Evolutionary conservation across 2,329 filamentous ascomycete genomes (phyloP).

Genomic region (Colletotrichum incanum): DNA sequence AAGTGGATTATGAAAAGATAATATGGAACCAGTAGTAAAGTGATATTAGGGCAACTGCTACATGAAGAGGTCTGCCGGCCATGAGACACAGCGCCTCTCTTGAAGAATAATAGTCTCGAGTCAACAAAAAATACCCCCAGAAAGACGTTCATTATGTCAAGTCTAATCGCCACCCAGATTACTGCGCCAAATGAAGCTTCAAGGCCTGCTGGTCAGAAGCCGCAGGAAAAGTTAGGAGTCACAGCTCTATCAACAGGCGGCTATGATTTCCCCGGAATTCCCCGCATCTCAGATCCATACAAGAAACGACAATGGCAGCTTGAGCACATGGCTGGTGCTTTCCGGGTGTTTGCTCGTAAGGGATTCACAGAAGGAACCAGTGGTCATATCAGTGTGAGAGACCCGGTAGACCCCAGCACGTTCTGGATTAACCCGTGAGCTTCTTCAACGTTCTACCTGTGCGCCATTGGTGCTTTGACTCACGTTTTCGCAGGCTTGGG

Average conservation of each 20-base stretch:
- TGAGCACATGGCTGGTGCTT: constrained; percentile 62
- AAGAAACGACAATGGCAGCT: constrained; percentile 54
- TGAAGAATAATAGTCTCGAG: too few species aligned
- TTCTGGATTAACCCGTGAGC: constrained; percentile 77
- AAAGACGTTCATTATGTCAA: not conserved
- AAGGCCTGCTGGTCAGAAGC: too few species aligned
- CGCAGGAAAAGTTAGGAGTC: constrained; percentile 7
- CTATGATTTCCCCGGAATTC: constrained; percentile 65
- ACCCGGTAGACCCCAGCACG: constrained; percentile 70
- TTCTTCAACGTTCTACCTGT: not conserved
- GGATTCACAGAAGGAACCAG: constrained; percentile 74
- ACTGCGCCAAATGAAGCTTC: not conserved
- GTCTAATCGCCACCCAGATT: not conserved
- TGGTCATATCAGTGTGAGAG: constrained; percentile 76
- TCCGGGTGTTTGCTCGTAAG: constrained; percentile 63
- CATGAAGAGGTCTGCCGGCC: too few species aligned
- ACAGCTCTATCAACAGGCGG: constrained; percentile 46
- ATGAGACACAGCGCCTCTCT: too few species aligned
- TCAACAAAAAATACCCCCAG: too few species aligned
- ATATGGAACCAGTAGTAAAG: too few species aligned
- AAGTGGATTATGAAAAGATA: too few species aligned
- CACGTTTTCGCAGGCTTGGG: constrained; percentile 56
- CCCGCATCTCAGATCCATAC: constrained; percentile 63
- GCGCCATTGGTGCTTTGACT: not conserved
- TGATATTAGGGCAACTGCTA: too few species aligned